These are phyloP conservation scores for Agaricus bisporus DNA, from an alignment of 768 basidiomycete species.

Conservation along the genomic window DNA sequence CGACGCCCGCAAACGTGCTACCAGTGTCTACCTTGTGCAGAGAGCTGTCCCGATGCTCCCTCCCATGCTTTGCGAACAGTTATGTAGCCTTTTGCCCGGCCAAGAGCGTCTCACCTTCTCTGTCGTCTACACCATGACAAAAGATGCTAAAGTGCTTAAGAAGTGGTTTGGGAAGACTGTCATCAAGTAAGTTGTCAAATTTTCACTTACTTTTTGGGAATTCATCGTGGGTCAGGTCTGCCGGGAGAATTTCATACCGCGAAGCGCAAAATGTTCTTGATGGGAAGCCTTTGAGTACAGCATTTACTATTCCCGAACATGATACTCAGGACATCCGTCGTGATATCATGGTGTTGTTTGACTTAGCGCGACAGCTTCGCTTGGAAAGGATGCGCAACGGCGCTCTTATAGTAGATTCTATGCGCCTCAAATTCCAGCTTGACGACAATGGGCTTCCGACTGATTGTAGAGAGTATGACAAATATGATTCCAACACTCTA, in stretches of 20 bases:
- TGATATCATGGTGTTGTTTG: constrained; percentile 68
- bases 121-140: constrained; percentile 77
- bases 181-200: constrained; percentile 55
- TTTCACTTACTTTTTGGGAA: background rate
- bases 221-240: constrained; percentile 47
- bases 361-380: constrained; percentile 68
- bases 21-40: constrained; percentile 95
- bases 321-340: constrained; percentile 54
- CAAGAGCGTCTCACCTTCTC: constrained; percentile 91
- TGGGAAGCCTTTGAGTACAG: constrained; percentile 51
- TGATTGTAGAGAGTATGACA: constrained; percentile 67
- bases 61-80: constrained; percentile 83
- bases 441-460: constrained; percentile 74
- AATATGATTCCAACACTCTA: constrained; percentile 68
- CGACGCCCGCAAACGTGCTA: constrained; percentile 95
- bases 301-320: constrained; percentile 53
- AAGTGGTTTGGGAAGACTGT: constrained; percentile 95
- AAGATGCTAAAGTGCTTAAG: constrained; percentile 74
- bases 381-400: constrained; percentile 74
- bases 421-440: constrained; percentile 69
- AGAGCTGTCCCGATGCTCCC: constrained; percentile 97
- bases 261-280: constrained; percentile 82
- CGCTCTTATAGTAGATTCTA: constrained; percentile 63
- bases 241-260: constrained; percentile 77
- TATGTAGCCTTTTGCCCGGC: constrained; percentile 87